Base-by-base conservation (phyloP, 1,284 basidiomycete genomes). In the Sanghuangporus weigelae region DNA sequence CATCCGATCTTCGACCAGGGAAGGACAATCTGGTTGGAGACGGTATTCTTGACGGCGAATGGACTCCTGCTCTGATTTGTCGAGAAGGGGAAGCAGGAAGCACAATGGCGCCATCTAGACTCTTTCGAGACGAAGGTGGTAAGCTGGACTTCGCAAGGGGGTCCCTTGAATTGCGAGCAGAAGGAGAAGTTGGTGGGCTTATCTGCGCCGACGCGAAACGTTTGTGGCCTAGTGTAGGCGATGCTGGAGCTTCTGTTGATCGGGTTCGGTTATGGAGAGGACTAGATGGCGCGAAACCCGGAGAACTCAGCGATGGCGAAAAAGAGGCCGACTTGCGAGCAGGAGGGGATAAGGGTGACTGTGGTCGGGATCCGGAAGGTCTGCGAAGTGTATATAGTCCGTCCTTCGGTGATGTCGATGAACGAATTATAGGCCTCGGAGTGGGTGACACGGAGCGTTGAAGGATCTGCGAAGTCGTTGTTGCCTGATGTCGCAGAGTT, bases 401-500 rank as follows among this genome's bases (percentile, higher is more conserved):
- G 69, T 71, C 5, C 80, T 72, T 23, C 80, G 79, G 68, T 77
- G 78, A 59, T 23, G 61, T 40, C 40, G 51, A 39, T 3, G 59
- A 56, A 38, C 46, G 60, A 23, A 46, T 57, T 39, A 36, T 58
- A 42, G 42, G 66, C 57, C 60, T 59, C 14, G 64, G 57, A 11
- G 75, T 74, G 57, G 79, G 79, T 50, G 81, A 79, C 21, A 23
- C 38, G 14, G 78, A 75, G 74, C 46, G 77, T 75, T 48, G 80
- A 2, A 77, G 67, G 53, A 74, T 74, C 71, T 86, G 81, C 21
- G 84, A 83, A 11, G 74, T 75, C 46, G 89, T 87, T 14, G 89
- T 92, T 7, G 90, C 89, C 71, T 92, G 89, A 72, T 92, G 90
- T 63, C 87, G 81, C 53, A 91, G 77, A 50, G 83, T 81, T 2